These are phyloP conservation scores for Albatrellus ellisii DNA, from an alignment of 768 basidiomycete species.

Conservation along the genomic window DNA sequence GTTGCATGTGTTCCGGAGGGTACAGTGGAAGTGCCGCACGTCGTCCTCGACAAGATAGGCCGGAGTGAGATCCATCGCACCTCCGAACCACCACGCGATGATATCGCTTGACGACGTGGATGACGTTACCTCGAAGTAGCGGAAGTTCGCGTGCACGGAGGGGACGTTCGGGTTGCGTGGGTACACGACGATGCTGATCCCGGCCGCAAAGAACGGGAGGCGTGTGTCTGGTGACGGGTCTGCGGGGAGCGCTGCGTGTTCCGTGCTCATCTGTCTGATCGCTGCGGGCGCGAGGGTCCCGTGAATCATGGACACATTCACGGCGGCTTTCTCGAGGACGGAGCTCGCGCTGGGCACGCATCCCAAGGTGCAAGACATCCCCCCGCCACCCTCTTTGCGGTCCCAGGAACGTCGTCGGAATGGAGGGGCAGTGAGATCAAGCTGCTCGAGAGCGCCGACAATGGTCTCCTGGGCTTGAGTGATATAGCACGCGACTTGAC, in stretches of 20 bases:
- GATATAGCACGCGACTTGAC: constrained; percentile 67
- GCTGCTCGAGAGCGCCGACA: constrained; percentile 56
- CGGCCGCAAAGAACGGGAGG: constrained; percentile 88
- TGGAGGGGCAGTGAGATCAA: constrained; percentile 53
- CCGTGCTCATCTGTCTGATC: constrained; percentile 88
- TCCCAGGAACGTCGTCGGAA: constrained; percentile 77
- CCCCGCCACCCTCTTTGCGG: constrained; percentile 58
- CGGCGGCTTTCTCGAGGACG: constrained; percentile 84
- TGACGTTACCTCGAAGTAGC: constrained; percentile 79
- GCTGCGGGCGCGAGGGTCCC: constrained; percentile 80
- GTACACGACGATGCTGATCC: constrained; percentile 87
- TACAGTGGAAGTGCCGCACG: constrained; percentile 73
- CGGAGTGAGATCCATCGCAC: constrained; percentile 90
- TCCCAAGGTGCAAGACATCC: constrained; percentile 70
- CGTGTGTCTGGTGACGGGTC: constrained; percentile 42
- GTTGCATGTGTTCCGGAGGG: constrained; percentile 66
- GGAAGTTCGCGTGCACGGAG: constrained; percentile 91
- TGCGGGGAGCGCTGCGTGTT: constrained; percentile 67
- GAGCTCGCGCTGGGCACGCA: background rate
- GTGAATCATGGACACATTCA: constrained; percentile 89
- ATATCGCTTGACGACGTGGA: constrained; percentile 26
- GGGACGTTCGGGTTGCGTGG: constrained; percentile 89
- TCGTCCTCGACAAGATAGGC: constrained; percentile 86
- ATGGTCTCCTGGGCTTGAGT: constrained; percentile 69
- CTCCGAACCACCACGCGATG: constrained; percentile 99